Conservation (phyloP, 257 asterid genomes). For the Avicennia marina region DNA sequence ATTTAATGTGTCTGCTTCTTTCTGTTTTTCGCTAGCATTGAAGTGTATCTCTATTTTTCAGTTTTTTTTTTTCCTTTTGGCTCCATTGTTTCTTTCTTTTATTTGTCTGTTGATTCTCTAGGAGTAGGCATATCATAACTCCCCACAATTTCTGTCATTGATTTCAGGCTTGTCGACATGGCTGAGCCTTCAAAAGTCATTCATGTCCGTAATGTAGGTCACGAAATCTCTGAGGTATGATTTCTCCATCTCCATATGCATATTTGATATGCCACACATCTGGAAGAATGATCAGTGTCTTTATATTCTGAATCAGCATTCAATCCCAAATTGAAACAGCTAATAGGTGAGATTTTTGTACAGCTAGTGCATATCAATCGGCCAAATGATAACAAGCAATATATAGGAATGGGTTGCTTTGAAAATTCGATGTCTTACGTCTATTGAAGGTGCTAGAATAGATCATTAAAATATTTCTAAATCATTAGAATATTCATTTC, state of each 20-base stretch:
- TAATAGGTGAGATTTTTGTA: too few species aligned
- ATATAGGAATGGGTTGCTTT: too few species aligned
- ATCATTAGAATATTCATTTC: too few species aligned
- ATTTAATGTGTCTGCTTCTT: neutral
- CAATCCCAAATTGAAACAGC: too few species aligned
- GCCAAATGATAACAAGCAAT: too few species aligned
- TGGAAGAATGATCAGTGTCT: too few species aligned
- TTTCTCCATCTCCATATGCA: neutral
- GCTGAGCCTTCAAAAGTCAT: slow-evolving; percentile 92
- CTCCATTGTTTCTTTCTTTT: neutral
- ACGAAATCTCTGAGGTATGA: slow-evolving; percentile 89
- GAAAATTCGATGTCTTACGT: too few species aligned
- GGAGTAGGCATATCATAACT: neutral
- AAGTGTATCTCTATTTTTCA: neutral
- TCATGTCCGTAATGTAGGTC: slow-evolving; percentile 97
- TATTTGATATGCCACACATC: neutral
- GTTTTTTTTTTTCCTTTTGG: neutral
- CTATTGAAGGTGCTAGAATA: too few species aligned
- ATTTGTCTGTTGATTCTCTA: neutral
- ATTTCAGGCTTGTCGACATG: slow-evolving; percentile 50
- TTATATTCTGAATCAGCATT: too few species aligned
- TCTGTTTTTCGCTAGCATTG: neutral
- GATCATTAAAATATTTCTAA: too few species aligned
- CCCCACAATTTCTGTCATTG: slow-evolving; percentile 11
- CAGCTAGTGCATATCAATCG: too few species aligned